A percentile compares a stretch with the other conserved stretches of the same genome.
phyloP scores from a whole-genome alignment of 1,284 basidiomycete genomes.

The Rhodotorula sp. region DNA sequence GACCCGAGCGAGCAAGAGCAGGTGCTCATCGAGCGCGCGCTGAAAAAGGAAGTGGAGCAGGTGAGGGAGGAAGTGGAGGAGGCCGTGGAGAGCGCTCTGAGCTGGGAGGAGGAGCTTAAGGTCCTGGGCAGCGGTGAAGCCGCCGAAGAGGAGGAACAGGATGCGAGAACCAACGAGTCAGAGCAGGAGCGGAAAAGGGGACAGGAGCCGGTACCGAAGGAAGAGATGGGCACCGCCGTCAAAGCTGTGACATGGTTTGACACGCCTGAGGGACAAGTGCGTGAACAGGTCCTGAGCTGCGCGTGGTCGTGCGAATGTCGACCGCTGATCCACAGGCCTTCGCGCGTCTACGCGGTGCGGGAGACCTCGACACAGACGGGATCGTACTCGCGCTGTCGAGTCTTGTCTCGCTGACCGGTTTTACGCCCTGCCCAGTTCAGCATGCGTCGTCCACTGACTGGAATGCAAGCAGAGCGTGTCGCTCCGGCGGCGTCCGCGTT shows the following conservation, averaged over 20 bases:
- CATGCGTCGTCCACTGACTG: rapidly evolving
- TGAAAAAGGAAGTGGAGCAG: slow-evolving; percentile 7
- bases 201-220: too few relatives aligned
- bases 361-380: slow-evolving; percentile 1
- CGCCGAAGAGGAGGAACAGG: background rate
- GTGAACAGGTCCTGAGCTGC: background rate
- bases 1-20: slow-evolving; percentile 3
- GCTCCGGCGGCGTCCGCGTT: slow-evolving; percentile 3
- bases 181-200: background rate
- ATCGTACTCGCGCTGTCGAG: slow-evolving; percentile 8
- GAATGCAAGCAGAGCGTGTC: slow-evolving; percentile 9
- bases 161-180: background rate
- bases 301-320: too few relatives aligned
- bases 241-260: background rate
- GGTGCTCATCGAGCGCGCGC: background rate
- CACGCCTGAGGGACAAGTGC: background rate
- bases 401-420: background rate
- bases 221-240: too few relatives aligned
- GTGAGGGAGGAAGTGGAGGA: slow-evolving; percentile 4
- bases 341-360: background rate
- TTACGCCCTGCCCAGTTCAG: background rate
- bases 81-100: slow-evolving; percentile 1
- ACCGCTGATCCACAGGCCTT: background rate
- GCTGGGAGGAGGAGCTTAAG: background rate
- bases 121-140: background rate